phyloP scores from a whole-genome alignment of 768 basidiomycete species.

The Hysterangium stoloniferum region DNA sequence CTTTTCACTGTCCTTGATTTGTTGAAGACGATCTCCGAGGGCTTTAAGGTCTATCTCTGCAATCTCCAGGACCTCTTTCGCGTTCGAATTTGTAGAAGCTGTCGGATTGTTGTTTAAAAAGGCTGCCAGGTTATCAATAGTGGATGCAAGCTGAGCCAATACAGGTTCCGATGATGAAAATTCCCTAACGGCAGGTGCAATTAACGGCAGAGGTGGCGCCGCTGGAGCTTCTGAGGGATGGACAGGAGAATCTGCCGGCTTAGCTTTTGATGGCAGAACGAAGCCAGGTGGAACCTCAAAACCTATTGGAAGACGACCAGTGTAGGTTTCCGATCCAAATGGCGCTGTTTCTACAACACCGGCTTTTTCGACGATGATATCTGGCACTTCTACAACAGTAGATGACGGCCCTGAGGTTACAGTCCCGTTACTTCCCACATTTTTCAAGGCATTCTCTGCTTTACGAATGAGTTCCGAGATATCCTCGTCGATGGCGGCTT shows the following conservation, averaged over 20 bases:
- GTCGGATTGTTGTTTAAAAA: conserved; percentile 71
- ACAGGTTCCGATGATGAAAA: conserved; percentile 79
- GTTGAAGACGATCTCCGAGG: conserved; percentile 69
- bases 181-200: conserved; percentile 74
- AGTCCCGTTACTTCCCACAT: neutral
- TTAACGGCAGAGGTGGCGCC: conserved; percentile 52
- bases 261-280: conserved; percentile 49
- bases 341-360: conserved; percentile 12
- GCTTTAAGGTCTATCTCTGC: conserved; percentile 77
- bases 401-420: conserved; percentile 21
- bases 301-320: conserved; percentile 76
- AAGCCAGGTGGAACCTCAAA: conserved; percentile 93
- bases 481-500: conserved; percentile 44
- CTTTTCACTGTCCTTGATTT: conserved; percentile 74
- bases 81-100: conserved; percentile 46
- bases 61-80: conserved; percentile 64
- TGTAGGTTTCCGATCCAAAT: conserved; percentile 45
- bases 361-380: conserved; percentile 18
- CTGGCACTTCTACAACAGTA: conserved; percentile 20
- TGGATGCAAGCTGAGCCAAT: conserved; percentile 82
- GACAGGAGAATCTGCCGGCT: conserved; percentile 24
- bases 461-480: conserved; percentile 58
- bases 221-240: conserved; percentile 25
- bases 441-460: conserved; percentile 60
- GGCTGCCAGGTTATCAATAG: conserved; percentile 86